Conservation (phyloP, 495 filamentous ascomycete genomes). For the Astrothelium macrocarpum region DNA sequence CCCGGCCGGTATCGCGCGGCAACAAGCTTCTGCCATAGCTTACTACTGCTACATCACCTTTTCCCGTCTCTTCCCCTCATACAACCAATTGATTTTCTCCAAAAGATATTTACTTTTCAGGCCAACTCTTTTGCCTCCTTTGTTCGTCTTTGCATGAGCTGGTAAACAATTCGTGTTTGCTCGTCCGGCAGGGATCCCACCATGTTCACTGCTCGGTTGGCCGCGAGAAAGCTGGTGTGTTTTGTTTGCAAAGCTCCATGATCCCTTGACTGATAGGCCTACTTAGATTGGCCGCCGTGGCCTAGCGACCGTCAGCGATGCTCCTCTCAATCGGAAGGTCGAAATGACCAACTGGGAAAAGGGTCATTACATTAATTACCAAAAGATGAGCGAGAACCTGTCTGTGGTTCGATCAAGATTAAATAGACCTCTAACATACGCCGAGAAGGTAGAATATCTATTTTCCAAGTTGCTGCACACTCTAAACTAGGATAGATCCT, state of each 20-base stretch:
- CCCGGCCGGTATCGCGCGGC: neutral
- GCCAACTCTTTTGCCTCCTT: neutral
- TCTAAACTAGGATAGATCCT: conserved; percentile 47
- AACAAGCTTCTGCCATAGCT: neutral
- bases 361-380: conserved; percentile 74
- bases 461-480: neutral
- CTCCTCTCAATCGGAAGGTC: conserved; percentile 64
- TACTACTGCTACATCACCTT: neutral
- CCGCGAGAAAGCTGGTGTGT: conserved; percentile 25
- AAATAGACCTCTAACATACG: conserved; percentile 86
- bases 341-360: conserved; percentile 73
- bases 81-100: neutral
- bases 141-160: conserved; percentile 1
- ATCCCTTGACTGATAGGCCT: neutral
- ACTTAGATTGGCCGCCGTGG: conserved; percentile 17
- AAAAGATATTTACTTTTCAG: neutral
- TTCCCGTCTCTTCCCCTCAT: neutral
- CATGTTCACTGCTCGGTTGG: conserved; percentile 21
- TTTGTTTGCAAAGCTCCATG: neutral
- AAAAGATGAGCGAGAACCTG: conserved; percentile 98
- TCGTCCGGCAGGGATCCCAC: conserved; percentile 2
- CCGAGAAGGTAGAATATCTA: conserved; percentile 58
- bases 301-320: conserved; percentile 25
- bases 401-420: conserved; percentile 76
- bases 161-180: neutral